Percentiles rank a stretch among this genome's conserved stretches.
Evolutionary conservation across 345 rosid species (phyloP).

Genomic region (Syzygium oleosum): DNA sequence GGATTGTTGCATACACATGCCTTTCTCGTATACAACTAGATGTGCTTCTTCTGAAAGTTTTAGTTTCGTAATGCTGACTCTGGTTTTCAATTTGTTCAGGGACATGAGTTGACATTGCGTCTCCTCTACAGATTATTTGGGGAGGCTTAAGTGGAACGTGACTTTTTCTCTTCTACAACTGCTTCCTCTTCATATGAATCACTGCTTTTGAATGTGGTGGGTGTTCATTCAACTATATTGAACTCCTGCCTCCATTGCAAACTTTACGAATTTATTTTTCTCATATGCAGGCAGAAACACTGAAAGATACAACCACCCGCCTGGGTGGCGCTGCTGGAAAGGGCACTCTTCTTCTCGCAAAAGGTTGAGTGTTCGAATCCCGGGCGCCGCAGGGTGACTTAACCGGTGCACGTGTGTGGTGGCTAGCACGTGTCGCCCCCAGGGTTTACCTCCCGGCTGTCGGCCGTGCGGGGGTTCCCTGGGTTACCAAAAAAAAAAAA

Average conservation of each 20-base stretch:
- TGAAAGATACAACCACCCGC: no score
- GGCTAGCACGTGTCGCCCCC: no score
- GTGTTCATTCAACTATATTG: conserved; percentile 17
- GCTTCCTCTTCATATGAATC: conserved; percentile 86
- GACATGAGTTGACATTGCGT: conserved; percentile 95
- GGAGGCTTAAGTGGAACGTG: conserved; percentile 91
- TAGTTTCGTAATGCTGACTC: conserved; percentile 21
- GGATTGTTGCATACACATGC: neutral
- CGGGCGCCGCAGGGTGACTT: no score
- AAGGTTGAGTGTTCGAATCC: no score
- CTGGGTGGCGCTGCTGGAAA: no score
- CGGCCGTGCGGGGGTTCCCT: no score
- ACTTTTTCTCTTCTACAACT: conserved; percentile 85
- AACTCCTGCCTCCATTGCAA: neutral
- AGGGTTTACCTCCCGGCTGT: no score
- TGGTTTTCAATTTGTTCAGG: conserved; percentile 57
- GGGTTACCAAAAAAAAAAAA: no score
- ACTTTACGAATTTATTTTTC: conserved; percentile 5
- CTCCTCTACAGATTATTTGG: conserved; percentile 92
- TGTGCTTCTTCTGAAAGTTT: neutral
- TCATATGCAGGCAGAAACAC: conserved; percentile 73
- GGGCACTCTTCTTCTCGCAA: no score
- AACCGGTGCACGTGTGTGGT: no score
- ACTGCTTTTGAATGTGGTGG: conserved; percentile 72
- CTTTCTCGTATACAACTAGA: neutral